Evolutionary conservation across 208 protist species (phyloP), one percentile per base, ranked within the genome.

Genomic region (Trypanosoma brucei): DNA sequence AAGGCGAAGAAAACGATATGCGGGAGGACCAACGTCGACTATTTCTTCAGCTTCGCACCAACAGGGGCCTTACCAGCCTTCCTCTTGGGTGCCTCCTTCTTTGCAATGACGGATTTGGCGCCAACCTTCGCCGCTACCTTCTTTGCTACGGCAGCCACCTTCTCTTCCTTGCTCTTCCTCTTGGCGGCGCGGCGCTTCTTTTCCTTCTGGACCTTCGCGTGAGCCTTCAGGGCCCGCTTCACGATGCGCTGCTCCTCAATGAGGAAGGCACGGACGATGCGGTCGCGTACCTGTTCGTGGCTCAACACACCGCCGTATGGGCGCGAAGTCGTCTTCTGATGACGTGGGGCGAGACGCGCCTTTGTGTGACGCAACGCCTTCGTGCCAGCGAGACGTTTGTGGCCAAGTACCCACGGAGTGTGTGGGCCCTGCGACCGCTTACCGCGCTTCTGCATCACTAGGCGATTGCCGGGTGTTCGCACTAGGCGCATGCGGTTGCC

Each of bases 161-260:
- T 76, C 55, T 75, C 74, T 65, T 70, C 69, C 72, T 85, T 83
- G 64, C 72, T 72, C 83, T 89, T 88, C 67, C 73, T 70, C 83
- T 93, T 93, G 78, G 79, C 78, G 62, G 60, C 65, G 50, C 73
- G 74, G 67, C 86, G 86, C 73, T 84, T 84, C 73, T 77, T 85
- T 49, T 74, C 70, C 60, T 59, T 70, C 75, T 84, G 80, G 77
- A 71, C 63, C 78, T 87, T 87, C 55, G 72, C 73, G 73, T 88
- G 79, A 49, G 84, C 83, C 62, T 75, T 78, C 50, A 93, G 78
- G 42, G 81, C 86, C 51, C 85, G 69, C 96, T 98, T 98, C 55
- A 98, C 97, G 70, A 99, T 97, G 87, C 98, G 98, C 86, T 99
- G 96, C 88, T 99, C 98, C 92, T 99, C 98, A 54, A 99, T 90